Evolutionary conservation across 2,329 filamentous ascomycete species (phyloP), one percentile per base, ranked within the genome.

Genomic region (Colletotrichum lindemuthianum): DNA sequence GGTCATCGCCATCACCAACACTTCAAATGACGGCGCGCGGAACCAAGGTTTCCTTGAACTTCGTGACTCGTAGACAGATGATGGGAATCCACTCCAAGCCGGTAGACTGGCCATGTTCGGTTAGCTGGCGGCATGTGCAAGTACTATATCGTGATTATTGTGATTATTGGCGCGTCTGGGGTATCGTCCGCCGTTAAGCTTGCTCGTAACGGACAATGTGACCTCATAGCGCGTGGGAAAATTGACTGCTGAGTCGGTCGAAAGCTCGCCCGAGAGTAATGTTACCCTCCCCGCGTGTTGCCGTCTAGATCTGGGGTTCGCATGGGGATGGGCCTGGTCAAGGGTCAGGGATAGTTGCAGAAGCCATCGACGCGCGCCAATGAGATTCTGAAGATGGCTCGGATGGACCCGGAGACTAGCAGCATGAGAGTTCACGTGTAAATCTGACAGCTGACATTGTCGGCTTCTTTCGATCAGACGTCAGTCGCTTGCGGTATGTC

Each of bases 281-380:
- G 58, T 39, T 8, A 57, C 51, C 34, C 34, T 63, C 51, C 63
- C 58, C 58, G 52, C 63, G 58, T 57, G 39, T 39, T 55, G 50
- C 61, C 61, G 61, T 65, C 37, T 51, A 65, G 63, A 65, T 65
- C 63, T 24, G 63, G 63, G 63, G 63, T 57, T 41, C 10, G 47
- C 34, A 59, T 57, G 51, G 63, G 58, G 63, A 43, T 65, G 32
- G 10, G 32, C 51, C 51, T 40, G 12, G 58, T 24, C 51, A 37
- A 48, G 47, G n/a, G 12, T 43, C 4, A 36, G 15, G 7, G 3
- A 24, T 36, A 40, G n/a, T 44, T 54, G 55, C 41, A 45, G 24
- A 44, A 43, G 4, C 11, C 24, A 32, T 45, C 24, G 63, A 65
- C 58, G 63, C 63, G 63, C 63, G 41, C 61, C 63, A 65, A 65